Percentiles rank a stretch among this genome's conserved stretches.
Evolutionary conservation across 805 yeast genomes (phyloP).

Genomic region (Metschnikowia arizonensis): DNA sequence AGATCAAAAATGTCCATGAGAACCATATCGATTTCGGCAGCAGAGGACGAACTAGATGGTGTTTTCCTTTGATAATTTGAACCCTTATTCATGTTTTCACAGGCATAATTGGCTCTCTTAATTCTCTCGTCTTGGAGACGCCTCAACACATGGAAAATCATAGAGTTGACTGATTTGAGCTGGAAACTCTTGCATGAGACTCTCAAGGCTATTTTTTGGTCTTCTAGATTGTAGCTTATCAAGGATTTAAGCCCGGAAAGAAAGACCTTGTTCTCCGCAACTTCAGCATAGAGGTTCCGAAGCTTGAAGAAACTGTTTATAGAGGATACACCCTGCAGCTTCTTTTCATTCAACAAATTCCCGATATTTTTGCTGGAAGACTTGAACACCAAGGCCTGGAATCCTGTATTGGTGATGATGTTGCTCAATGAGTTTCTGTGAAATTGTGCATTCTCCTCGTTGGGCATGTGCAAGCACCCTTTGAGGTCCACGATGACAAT

Average conservation of each 20-base stretch:
- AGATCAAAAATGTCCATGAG: constrained; percentile 28
- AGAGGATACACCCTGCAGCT: constrained; percentile 2
- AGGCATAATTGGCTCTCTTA: constrained; percentile 25
- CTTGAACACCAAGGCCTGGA: constrained; percentile 25
- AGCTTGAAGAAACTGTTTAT: constrained; percentile 28
- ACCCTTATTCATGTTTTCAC: constrained; percentile 14
- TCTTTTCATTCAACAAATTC: constrained; percentile 6
- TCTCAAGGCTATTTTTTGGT: constrained; percentile 22
- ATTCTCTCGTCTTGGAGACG: constrained; percentile 29
- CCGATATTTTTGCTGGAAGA: constrained; percentile 26
- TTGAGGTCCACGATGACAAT: constrained; percentile 31
- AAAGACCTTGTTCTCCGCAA: constrained; percentile 29
- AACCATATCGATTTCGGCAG: neutral
- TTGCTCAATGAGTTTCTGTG: constrained; percentile 27
- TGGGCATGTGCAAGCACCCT: constrained; percentile 30
- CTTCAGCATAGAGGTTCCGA: constrained; percentile 28
- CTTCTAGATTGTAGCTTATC: constrained; percentile 24
- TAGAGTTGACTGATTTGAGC: constrained; percentile 34
- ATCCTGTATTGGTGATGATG: constrained; percentile 21
- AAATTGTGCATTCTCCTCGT: constrained; percentile 8
- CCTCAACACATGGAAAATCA: constrained; percentile 33
- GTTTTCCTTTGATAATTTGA: neutral
- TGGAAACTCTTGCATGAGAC: constrained; percentile 25
- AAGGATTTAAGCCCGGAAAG: constrained; percentile 27
- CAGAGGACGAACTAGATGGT: neutral